Conservation (phyloP, 75 land plant genomes). For the Ceratopteris richardii region DNA sequence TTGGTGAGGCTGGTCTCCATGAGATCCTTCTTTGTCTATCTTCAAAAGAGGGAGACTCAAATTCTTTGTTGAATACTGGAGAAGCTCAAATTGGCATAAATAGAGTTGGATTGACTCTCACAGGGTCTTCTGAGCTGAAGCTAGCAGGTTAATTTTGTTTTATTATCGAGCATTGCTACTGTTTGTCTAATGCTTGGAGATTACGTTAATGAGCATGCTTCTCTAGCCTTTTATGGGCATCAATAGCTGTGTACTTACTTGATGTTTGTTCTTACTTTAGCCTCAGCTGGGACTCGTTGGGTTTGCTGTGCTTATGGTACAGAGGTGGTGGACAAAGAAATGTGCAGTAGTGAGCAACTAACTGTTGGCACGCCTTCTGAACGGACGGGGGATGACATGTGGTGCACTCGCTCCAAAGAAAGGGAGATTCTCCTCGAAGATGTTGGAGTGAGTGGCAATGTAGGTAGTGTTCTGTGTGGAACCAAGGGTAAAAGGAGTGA, state of each 20-base stretch:
- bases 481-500: conserved; percentile 86
- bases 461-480: conserved; percentile 47
- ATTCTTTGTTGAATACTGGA: conserved; percentile 1
- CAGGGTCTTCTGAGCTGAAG: conserved; percentile 8
- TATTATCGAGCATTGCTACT: too few species aligned
- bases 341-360: conserved; percentile 11
- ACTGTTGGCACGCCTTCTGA: conserved; percentile 16
- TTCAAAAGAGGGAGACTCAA: conserved; percentile 21
- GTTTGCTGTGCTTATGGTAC: not conserved
- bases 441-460: conserved; percentile 34
- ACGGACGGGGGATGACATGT: conserved; percentile 32
- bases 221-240: too few species aligned
- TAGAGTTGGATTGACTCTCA: conserved; percentile 4
- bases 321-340: conserved; percentile 27
- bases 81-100: conserved; percentile 3
- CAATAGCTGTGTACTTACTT: too few species aligned
- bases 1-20: conserved; percentile 40
- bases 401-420: conserved; percentile 56
- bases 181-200: too few species aligned
- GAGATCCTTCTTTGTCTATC: conserved; percentile 39
- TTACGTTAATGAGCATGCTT: too few species aligned
- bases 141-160: conserved; percentile 5
- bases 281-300: conserved; percentile 1
- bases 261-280: too few species aligned
- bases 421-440: conserved; percentile 56